These are phyloP conservation scores for Colletotrichum lini DNA, from an alignment of 2,329 filamentous ascomycete species.

Conservation along the genomic window DNA sequence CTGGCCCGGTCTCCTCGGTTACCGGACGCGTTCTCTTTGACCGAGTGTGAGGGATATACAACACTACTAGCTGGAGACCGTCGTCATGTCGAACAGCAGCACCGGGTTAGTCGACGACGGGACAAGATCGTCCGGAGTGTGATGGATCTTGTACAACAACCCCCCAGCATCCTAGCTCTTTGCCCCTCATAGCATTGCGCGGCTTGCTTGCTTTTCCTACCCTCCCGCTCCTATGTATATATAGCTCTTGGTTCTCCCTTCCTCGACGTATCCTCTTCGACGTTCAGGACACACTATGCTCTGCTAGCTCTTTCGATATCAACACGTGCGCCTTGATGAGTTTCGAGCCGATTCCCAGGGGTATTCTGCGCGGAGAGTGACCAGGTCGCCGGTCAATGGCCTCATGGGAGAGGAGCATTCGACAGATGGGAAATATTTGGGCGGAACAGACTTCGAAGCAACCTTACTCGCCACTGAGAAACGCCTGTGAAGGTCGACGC, in stretches of 20 bases:
- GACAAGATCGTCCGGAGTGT: constrained; percentile 39
- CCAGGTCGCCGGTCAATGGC: neutral
- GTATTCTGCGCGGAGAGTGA: neutral
- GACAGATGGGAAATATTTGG: neutral
- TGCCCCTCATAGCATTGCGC: neutral
- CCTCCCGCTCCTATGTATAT: constrained; percentile 15
- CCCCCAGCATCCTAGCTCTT: constrained; percentile 19
- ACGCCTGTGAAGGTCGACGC: neutral
- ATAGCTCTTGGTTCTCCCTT: constrained; percentile 22
- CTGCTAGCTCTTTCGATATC: constrained; percentile 2
- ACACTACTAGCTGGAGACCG: constrained; percentile 22
- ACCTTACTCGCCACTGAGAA: neutral
- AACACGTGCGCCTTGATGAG: constrained; percentile 10
- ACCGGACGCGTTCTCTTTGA: constrained; percentile 27
- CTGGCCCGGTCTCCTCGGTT: constrained; percentile 22
- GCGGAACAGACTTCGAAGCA: constrained; percentile 6
- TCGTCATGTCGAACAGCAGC: constrained; percentile 26
- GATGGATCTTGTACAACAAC: constrained; percentile 38
- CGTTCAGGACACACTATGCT: neutral
- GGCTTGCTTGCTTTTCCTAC: neutral
- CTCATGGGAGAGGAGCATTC: neutral
- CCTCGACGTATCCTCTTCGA: neutral
- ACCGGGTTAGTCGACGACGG: constrained; percentile 31
- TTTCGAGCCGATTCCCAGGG: neutral
- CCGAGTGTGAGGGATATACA: constrained; percentile 32